Evolutionary conservation across 176 grass and related monocot genomes (phyloP).

Genomic region (Aegilops bicornis): DNA sequence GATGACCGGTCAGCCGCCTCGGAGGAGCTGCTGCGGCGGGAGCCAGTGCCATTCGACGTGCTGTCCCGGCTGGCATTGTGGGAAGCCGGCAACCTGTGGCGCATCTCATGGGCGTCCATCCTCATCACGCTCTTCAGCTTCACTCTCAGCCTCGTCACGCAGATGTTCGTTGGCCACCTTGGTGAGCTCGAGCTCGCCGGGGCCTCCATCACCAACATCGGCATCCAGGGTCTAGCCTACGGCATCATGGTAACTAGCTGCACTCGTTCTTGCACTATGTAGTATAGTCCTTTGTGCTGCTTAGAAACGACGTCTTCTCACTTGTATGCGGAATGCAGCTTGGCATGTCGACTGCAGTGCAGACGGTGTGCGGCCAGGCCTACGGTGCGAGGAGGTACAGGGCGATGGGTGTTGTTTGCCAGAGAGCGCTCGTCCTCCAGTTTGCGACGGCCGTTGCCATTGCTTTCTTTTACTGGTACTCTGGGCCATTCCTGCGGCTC

Average conservation of each 20-base stretch:
- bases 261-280: not conserved
- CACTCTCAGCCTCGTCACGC: constrained; percentile 69
- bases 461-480: constrained; percentile 69
- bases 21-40: constrained; percentile 61
- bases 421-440: constrained; percentile 68
- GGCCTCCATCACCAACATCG: constrained; percentile 81
- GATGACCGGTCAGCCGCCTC: constrained; percentile 24
- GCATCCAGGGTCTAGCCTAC: constrained; percentile 83
- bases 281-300: not conserved
- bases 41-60: constrained; percentile 28
- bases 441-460: constrained; percentile 38
- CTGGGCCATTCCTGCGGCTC: constrained; percentile 45
- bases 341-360: constrained; percentile 81
- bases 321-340: constrained; percentile 23
- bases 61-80: constrained; percentile 45
- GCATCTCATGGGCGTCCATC: constrained; percentile 77
- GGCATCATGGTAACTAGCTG: constrained; percentile 72
- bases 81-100: constrained; percentile 84
- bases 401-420: constrained; percentile 60
- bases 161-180: constrained; percentile 90
- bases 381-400: constrained; percentile 67
- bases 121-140: constrained; percentile 70
- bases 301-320: not conserved
- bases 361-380: constrained; percentile 81
- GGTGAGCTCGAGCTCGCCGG: constrained; percentile 68